phyloP scores from a whole-genome alignment of 2,329 filamentous ascomycete genomes.

The Colletotrichum simmondsii region DNA sequence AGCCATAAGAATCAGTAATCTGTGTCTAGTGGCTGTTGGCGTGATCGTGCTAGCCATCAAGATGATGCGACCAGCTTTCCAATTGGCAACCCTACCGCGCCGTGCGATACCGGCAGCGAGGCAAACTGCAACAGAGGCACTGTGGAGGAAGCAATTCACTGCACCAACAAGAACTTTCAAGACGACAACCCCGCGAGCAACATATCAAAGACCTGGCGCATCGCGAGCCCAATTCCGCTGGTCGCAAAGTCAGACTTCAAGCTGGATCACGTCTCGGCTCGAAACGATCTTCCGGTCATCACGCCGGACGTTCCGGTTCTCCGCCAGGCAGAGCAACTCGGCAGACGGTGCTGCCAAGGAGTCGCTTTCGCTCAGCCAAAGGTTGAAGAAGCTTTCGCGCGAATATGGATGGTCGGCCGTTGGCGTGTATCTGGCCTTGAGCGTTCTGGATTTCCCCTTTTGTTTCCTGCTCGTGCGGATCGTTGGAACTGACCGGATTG shows the following conservation, averaged over 20 bases:
- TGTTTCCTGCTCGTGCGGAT: conserved; percentile 89
- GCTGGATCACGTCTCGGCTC: conserved; percentile 22
- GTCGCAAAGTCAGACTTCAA: conserved; percentile 16
- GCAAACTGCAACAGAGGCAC: conserved; percentile 20
- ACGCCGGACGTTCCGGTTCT: conserved; percentile 34
- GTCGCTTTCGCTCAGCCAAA: conserved; percentile 70
- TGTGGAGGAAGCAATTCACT: conserved; percentile 26
- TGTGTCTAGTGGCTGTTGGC: background rate
- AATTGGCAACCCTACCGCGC: conserved; percentile 18
- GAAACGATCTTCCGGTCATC: conserved; percentile 15
- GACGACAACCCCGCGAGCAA: background rate
- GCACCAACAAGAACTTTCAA: conserved; percentile 7
- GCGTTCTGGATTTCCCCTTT: conserved; percentile 91
- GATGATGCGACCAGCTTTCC: conserved; percentile 31
- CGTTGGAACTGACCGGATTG: conserved; percentile 88
- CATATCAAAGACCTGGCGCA: background rate
- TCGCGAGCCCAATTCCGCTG: conserved; percentile 6
- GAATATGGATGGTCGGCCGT: conserved; percentile 96
- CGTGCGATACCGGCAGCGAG: conserved; percentile 20
- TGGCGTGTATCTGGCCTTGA: conserved; percentile 88
- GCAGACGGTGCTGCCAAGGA: conserved; percentile 34
- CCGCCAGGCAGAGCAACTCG: conserved; percentile 20
- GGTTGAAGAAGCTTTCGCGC: conserved; percentile 83
- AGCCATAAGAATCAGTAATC: background rate
- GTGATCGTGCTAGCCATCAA: background rate